Conservation (phyloP, 495 filamentous ascomycete genomes). For the Lasiosphaeris hirsuta region DNA sequence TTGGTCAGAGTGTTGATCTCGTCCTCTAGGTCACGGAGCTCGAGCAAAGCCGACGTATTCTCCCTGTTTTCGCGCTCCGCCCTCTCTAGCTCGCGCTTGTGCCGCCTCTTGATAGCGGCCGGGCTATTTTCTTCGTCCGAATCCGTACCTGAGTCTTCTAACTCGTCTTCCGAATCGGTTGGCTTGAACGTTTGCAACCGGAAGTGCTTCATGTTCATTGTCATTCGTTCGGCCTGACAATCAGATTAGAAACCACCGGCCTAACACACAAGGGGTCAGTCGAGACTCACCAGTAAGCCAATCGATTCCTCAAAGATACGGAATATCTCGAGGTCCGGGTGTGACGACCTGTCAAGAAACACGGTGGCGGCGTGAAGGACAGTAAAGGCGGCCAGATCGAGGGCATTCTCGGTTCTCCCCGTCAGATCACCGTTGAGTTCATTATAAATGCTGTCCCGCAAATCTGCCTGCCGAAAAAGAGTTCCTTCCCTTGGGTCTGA, state of each 20-base stretch:
- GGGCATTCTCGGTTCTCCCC: constrained; percentile 57
- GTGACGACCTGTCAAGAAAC: constrained; percentile 54
- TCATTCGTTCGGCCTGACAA: constrained; percentile 58
- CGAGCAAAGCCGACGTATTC: constrained; percentile 61
- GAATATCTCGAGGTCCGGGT: constrained; percentile 61
- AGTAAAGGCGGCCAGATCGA: constrained; percentile 61
- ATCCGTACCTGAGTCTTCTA: constrained; percentile 7
- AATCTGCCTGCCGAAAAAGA: constrained; percentile 58
- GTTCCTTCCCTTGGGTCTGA: constrained; percentile 50
- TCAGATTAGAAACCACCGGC: background rate
- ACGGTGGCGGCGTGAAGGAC: constrained; percentile 62
- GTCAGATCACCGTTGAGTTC: constrained; percentile 67
- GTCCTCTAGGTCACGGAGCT: constrained; percentile 65
- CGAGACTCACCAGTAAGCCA: constrained; percentile 51
- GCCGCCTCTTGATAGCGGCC: constrained; percentile 43
- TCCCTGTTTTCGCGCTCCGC: constrained; percentile 55
- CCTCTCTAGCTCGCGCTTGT: constrained; percentile 49
- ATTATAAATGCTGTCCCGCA: constrained; percentile 63
- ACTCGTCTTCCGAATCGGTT: constrained; percentile 47
- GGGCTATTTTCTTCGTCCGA: constrained; percentile 35
- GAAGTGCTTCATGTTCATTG: constrained; percentile 60
- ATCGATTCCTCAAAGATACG: constrained; percentile 67
- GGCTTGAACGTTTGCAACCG: constrained; percentile 43
- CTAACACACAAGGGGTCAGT: background rate
- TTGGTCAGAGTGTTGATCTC: constrained; percentile 58